Percentiles rank a stretch among this genome's conserved stretches.
phyloP scores from a whole-genome alignment of 202 grass and related monocot genomes.

The Bolboschoenoplectus hybrid region DNA sequence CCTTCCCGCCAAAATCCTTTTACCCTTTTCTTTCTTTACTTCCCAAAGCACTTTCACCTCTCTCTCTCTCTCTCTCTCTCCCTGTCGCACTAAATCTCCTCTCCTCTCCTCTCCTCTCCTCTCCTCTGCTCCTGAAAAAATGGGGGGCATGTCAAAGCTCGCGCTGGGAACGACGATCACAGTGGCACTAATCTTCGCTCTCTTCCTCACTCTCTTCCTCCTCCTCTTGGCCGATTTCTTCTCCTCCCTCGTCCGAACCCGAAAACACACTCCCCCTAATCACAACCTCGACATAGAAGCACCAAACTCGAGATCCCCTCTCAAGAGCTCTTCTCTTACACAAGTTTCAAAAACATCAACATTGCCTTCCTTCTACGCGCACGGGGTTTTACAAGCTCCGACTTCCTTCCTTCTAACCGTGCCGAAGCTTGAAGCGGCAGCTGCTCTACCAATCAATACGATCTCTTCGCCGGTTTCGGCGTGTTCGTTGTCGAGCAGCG shows the following conservation, averaged over 20 bases:
- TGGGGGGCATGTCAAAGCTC: slow-evolving; percentile 64
- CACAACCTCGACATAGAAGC: slow-evolving; percentile 28
- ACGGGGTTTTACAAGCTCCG: slow-evolving; percentile 70
- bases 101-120: neutral
- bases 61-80: neutral
- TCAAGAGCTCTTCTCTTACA: neutral
- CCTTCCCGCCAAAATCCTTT: slow-evolving; percentile 37
- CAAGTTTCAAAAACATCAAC: slow-evolving; percentile 30
- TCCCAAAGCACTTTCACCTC: neutral
- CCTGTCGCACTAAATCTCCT: neutral
- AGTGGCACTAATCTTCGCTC: slow-evolving; percentile 61
- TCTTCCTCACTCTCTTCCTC: slow-evolving; percentile 67
- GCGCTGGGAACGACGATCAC: slow-evolving; percentile 56
- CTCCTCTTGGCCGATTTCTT: slow-evolving; percentile 80
- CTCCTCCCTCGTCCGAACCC: slow-evolving; percentile 53
- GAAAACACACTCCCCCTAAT: neutral
- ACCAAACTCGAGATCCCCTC: neutral
- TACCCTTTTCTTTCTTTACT: neutral
- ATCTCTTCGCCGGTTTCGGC: slow-evolving; percentile 34
- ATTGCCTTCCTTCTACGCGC: slow-evolving; percentile 72
- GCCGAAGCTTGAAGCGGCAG: slow-evolving; percentile 68
- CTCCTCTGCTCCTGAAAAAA: neutral
- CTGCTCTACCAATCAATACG: slow-evolving; percentile 37
- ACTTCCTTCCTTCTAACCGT: slow-evolving; percentile 66
- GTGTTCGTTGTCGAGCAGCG: slow-evolving; percentile 35